Evolutionary conservation across 352 stramenopile genomes (phyloP).

Genomic region (Phytophthora pistaciae): DNA sequence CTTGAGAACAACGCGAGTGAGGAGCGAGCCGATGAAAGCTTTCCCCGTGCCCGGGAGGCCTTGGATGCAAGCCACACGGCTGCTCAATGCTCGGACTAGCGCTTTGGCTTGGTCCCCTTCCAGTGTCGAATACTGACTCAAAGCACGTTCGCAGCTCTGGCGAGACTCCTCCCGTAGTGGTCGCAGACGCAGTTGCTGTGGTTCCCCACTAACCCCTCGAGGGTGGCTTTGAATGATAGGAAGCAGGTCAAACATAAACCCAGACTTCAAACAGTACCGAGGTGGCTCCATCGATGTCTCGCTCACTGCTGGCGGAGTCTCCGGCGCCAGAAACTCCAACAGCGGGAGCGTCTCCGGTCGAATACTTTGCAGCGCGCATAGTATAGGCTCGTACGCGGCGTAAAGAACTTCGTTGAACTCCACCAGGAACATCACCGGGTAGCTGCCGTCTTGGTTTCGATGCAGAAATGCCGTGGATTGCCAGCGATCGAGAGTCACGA

Average conservation of each 20-base stretch:
- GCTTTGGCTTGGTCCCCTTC: slow-evolving; percentile 69
- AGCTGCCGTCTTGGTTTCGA: slow-evolving; percentile 9
- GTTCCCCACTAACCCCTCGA: background rate
- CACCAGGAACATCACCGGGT: slow-evolving; percentile 41
- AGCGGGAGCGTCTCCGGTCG: slow-evolving; percentile 36
- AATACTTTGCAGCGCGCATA: slow-evolving; percentile 49
- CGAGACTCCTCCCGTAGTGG: slow-evolving; percentile 25
- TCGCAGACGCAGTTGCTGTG: slow-evolving; percentile 21
- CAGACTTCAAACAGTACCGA: slow-evolving; percentile 35
- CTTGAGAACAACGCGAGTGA: slow-evolving; percentile 73
- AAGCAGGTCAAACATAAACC: slow-evolving; percentile 42
- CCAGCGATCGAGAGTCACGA: slow-evolving; percentile 32
- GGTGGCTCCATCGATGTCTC: slow-evolving; percentile 33
- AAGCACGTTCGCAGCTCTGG: slow-evolving; percentile 24
- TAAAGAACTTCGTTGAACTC: slow-evolving; percentile 68
- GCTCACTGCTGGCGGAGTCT: slow-evolving; percentile 12
- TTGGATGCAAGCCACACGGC: slow-evolving; percentile 83
- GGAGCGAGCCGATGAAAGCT: slow-evolving; percentile 85
- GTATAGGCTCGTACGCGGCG: slow-evolving; percentile 40
- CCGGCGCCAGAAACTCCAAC: slow-evolving; percentile 48
- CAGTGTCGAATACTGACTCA: slow-evolving; percentile 46
- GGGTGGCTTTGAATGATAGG: too few species aligned
- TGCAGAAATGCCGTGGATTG: background rate
- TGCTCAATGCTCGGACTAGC: slow-evolving; percentile 77
- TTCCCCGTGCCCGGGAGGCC: slow-evolving; percentile 86